A percentile compares a stretch with the other conserved stretches of the same genome.
These are phyloP conservation scores for Marasmius fiardii DNA, from an alignment of 1,284 basidiomycete species.

Conservation along the genomic window DNA sequence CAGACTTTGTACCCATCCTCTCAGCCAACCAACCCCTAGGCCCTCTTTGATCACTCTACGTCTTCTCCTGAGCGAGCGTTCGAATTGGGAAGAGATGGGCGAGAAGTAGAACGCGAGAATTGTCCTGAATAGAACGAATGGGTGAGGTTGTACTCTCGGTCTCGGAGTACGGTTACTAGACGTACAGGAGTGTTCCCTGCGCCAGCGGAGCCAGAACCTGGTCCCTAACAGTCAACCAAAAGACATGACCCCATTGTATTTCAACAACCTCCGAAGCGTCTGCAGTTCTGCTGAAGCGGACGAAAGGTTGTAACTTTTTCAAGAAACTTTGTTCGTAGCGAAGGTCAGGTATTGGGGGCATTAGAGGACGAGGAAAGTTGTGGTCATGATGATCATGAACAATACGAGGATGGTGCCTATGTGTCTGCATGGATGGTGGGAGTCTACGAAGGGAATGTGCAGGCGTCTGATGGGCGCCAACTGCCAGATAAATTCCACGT, in stretches of 20 bases:
- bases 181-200: conserved; percentile 70
- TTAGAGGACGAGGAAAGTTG: conserved; percentile 3
- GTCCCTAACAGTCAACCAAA: conserved; percentile 64
- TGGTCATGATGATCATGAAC: background rate
- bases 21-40: conserved; percentile 39
- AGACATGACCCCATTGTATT: conserved; percentile 56
- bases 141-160: background rate
- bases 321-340: conserved; percentile 72
- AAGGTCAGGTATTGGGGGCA: conserved; percentile 53
- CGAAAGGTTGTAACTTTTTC: conserved; percentile 52
- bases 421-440: background rate
- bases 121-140: conserved; percentile 28
- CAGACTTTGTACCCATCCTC: conserved; percentile 34
- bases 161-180: conserved; percentile 1
- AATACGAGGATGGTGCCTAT: background rate
- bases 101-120: conserved; percentile 36
- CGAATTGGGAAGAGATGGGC: conserved; percentile 31
- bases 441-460: background rate
- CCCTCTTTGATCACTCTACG: conserved; percentile 45
- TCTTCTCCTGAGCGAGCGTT: conserved; percentile 18
- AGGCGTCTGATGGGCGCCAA: background rate
- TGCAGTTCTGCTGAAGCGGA: conserved; percentile 34
- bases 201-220: conserved; percentile 65
- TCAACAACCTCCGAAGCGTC: conserved; percentile 34
- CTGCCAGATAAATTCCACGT: background rate